phyloP scores from a whole-genome alignment of 2,329 filamentous ascomycete species.

The Cladosporium colombiae region DNA sequence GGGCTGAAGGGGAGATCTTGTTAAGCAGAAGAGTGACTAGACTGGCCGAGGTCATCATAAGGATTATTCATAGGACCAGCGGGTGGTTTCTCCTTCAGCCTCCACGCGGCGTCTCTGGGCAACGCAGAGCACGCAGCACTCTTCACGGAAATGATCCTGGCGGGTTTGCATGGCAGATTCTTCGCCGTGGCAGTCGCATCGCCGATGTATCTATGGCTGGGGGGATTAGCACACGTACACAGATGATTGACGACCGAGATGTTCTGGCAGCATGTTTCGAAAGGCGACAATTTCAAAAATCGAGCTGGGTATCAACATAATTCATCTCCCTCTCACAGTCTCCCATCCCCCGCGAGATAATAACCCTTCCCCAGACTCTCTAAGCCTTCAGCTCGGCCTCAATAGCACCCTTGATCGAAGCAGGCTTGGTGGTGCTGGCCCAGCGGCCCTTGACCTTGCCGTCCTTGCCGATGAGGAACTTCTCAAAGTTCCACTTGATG shows the following conservation, averaged over 20 bases:
- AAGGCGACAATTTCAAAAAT: background rate
- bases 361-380: background rate
- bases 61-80: background rate
- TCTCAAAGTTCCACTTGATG: slow-evolving; percentile 99
- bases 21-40: background rate
- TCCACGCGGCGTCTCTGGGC: background rate
- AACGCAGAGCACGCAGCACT: background rate
- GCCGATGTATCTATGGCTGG: too few relatives aligned
- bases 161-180: too few relatives aligned
- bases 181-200: too few relatives aligned
- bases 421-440: slow-evolving; percentile 86
- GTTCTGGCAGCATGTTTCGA: background rate
- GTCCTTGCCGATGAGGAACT: slow-evolving; percentile 86
- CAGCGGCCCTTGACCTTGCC: slow-evolving; percentile 83
- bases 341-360: too few relatives aligned
- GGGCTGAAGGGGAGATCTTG: background rate
- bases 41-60: background rate
- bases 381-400: slow-evolving; percentile 62
- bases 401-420: slow-evolving; percentile 73
- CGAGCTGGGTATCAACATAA: slow-evolving; percentile 13
- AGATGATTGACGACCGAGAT: background rate
- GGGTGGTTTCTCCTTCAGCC: background rate
- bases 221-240: background rate
- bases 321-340: background rate
- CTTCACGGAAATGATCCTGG: background rate